Conservation (phyloP, 257 asterid species). For the Solanum pennellii region DNA sequence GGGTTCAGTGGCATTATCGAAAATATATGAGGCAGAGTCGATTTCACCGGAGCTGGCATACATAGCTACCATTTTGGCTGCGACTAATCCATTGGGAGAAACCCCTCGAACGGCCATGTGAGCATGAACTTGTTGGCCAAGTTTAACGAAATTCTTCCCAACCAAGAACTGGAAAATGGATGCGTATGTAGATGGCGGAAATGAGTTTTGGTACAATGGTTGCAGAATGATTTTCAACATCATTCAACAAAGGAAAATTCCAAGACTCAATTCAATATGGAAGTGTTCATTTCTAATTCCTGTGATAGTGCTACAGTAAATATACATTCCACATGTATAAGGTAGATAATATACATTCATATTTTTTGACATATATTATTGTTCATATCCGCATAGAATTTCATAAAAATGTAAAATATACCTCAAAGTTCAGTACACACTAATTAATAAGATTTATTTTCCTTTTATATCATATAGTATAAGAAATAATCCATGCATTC, state of each 20-base stretch:
- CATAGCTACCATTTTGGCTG: slow-evolving; percentile 92
- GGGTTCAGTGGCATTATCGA: slow-evolving; percentile 20
- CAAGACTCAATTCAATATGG: background rate
- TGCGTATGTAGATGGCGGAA: slow-evolving; percentile 35
- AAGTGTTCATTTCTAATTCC: background rate
- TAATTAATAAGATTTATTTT: too few species aligned
- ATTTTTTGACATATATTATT: too few species aligned
- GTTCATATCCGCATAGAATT: too few species aligned
- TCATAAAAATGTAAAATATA: too few species aligned
- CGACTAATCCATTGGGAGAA: slow-evolving; percentile 32
- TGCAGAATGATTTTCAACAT: slow-evolving; percentile 27
- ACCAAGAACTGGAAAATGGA: slow-evolving; percentile 51
- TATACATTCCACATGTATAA: too few species aligned
- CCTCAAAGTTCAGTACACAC: too few species aligned
- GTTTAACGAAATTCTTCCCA: slow-evolving; percentile 46
- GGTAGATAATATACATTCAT: too few species aligned
- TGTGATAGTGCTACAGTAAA: too few species aligned
- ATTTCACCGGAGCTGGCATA: slow-evolving; percentile 86
- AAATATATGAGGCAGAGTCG: slow-evolving; percentile 39
- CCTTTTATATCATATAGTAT: too few species aligned
- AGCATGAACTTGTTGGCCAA: slow-evolving; percentile 69
- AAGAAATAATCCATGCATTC: too few species aligned
- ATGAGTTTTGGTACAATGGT: slow-evolving; percentile 23
- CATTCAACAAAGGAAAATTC: background rate
- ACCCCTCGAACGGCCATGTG: slow-evolving; percentile 48